Evolutionary conservation across 805 yeast genomes (phyloP), one percentile per base, ranked within the genome.

Genomic region (Candida orba): DNA sequence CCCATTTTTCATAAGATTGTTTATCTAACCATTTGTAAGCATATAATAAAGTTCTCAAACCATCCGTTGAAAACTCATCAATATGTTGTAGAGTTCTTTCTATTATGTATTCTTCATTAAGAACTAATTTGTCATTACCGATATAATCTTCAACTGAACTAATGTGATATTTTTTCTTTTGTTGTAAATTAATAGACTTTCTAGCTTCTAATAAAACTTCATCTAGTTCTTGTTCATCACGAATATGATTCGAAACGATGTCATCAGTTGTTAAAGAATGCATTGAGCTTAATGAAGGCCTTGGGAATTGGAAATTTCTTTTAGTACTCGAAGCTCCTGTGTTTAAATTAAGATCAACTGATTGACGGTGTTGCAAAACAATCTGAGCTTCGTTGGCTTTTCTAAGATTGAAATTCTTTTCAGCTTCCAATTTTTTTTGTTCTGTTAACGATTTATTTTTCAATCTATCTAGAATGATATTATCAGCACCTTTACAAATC

Each of bases 401-500:
- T 48, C 99, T 72, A 33, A 77, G 71, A 6, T 73, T 67, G 0
- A 89, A 68, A 34, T 71, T 72, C 24, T 69, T 62, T 24, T 79
- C 62, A 8, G 88, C 73, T 43, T 87, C 88, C n/a, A 64, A 67
- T 36, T 81, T 75, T 57, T 84, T 87, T n/a, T 61, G 57, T 18
- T 66, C 63, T 0, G 95, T 96, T 39, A 83, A 41, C 2, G 73
- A 75, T 1, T 74, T 52, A 49, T 81, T 69, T 44, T 69, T 72
- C 46, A 93, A 68, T 45, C 85, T 73, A 41, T 90, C 95, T 41
- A 90, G 60, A 39, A 93, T 86, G 10, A 91, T 75, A 55, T 87
- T 87, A 61, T 93, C 99, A 2, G 99, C 99, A 43, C 99, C 99
- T 64, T 93, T 93, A 64, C 96, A 88, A 36, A 93, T 67, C 50